phyloP scores from a whole-genome alignment of 345 rosid species.

The Ceriops zippeliana region DNA sequence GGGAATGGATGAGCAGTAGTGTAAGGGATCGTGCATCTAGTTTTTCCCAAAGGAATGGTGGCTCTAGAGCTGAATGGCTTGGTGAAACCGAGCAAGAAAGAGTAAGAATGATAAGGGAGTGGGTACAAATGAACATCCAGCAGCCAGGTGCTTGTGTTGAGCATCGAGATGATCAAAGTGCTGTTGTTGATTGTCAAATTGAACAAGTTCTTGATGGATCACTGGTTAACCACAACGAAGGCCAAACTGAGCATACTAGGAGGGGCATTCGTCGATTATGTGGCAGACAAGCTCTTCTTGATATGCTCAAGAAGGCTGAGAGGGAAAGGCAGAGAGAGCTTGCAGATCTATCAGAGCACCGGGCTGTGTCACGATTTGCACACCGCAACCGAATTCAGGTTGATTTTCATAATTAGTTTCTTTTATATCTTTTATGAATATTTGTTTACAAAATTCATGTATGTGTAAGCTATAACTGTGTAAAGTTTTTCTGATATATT shows the following conservation, averaged over 20 bases:
- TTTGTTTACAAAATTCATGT: neutral
- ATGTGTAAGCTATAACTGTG: neutral
- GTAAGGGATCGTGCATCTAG: constrained; percentile 45
- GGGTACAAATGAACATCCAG: constrained; percentile 71
- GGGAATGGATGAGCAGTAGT: constrained; percentile 75
- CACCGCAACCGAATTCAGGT: constrained; percentile 97
- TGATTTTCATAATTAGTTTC: constrained; percentile 9
- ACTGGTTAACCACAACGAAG: constrained; percentile 43
- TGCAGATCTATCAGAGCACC: constrained; percentile 56
- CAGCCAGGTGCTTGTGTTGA: constrained; percentile 58
- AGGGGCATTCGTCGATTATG: constrained; percentile 80
- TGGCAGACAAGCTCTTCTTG: constrained; percentile 83
- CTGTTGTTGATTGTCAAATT: constrained; percentile 56
- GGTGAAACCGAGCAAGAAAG: constrained; percentile 95
- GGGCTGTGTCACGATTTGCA: constrained; percentile 78
- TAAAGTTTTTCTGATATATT: neutral
- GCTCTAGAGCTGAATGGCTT: constrained; percentile 67
- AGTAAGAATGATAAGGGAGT: constrained; percentile 81
- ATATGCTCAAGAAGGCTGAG: constrained; percentile 80
- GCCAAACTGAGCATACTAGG: constrained; percentile 43
- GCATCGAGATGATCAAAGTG: constrained; percentile 50
- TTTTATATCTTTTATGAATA: neutral
- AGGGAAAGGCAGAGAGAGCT: constrained; percentile 79
- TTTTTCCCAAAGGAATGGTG: constrained; percentile 39
- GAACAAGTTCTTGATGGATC: constrained; percentile 72